phyloP scores from a whole-genome alignment of 495 filamentous ascomycete genomes.

The Penicillium desertorum region DNA sequence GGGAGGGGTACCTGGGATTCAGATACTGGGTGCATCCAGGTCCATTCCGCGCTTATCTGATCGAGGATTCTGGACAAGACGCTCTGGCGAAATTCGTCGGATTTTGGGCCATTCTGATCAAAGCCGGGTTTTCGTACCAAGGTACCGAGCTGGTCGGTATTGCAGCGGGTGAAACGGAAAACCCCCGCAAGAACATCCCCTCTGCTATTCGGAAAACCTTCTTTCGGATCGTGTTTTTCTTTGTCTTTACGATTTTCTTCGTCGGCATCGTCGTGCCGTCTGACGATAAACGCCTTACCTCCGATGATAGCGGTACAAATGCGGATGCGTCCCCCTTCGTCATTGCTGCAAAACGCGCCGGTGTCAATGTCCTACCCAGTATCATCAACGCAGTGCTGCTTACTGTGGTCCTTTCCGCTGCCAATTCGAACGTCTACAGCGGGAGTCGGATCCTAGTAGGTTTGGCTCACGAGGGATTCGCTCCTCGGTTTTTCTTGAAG shows the following conservation, averaged over 20 bases:
- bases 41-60: conserved; percentile 52
- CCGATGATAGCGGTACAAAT: conserved; percentile 52
- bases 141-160: conserved; percentile 65
- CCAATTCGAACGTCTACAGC: conserved; percentile 76
- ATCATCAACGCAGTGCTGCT: conserved; percentile 75
- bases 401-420: conserved; percentile 63
- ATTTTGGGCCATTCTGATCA: conserved; percentile 37
- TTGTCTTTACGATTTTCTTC: conserved; percentile 66
- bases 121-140: conserved; percentile 62
- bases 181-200: conserved; percentile 63
- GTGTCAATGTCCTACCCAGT: conserved; percentile 61
- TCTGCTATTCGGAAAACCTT: conserved; percentile 68
- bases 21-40: conserved; percentile 64
- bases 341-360: conserved; percentile 57
- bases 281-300: conserved; percentile 30
- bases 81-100: conserved; percentile 45
- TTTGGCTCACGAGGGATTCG: conserved; percentile 56
- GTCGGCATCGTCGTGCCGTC: conserved; percentile 65
- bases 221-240: conserved; percentile 68
- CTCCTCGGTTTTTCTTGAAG: conserved; percentile 50
- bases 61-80: conserved; percentile 42
- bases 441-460: conserved; percentile 61
- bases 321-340: conserved; percentile 57
- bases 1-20: conserved; percentile 55
- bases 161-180: conserved; percentile 67